These are phyloP conservation scores for Globisporangium paddicum DNA, from an alignment of 352 stramenopile genomes.

Conservation along the genomic window DNA sequence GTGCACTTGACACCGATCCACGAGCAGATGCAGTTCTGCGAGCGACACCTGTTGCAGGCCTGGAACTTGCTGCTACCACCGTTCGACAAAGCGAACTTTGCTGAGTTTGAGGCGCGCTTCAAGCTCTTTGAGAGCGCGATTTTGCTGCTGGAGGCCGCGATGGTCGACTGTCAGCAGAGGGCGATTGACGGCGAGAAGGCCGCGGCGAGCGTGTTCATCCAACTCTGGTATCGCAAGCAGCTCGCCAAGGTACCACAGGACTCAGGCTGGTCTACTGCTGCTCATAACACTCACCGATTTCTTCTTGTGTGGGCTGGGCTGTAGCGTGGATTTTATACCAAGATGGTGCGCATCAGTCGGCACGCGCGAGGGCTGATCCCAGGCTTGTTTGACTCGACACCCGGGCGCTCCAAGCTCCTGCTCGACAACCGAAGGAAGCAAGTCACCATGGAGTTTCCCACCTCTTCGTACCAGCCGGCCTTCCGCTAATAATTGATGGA, in stretches of 20 bases:
- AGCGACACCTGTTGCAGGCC: conserved; percentile 19
- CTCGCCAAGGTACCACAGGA: conserved; percentile 39
- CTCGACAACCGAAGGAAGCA: conserved; percentile 15
- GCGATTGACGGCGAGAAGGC: conserved; percentile 24
- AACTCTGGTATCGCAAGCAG: conserved; percentile 36
- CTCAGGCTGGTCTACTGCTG: too few species aligned
- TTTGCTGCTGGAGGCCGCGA: neutral
- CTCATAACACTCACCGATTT: neutral
- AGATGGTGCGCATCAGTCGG: conserved; percentile 30
- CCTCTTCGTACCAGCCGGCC: conserved; percentile 20
- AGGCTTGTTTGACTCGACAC: conserved; percentile 62
- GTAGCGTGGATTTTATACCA: conserved; percentile 54
- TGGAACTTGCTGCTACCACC: conserved; percentile 43
- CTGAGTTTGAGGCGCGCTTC: conserved; percentile 33
- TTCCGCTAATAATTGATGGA: conserved; percentile 12
- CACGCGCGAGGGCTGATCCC: conserved; percentile 48
- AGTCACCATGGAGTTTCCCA: conserved; percentile 48
- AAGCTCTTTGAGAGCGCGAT: conserved; percentile 20
- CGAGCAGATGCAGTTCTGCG: conserved; percentile 34
- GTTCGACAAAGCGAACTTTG: conserved; percentile 20
- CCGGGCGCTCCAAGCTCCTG: conserved; percentile 36
- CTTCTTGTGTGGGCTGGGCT: neutral
- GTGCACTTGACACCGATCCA: conserved; percentile 29
- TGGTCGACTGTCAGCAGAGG: conserved; percentile 29
- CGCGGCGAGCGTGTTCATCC: conserved; percentile 33